Evolutionary conservation across 371 early-diverging fungal species (phyloP).

Genomic region (Batrachochytrium dendrobatidis): DNA sequence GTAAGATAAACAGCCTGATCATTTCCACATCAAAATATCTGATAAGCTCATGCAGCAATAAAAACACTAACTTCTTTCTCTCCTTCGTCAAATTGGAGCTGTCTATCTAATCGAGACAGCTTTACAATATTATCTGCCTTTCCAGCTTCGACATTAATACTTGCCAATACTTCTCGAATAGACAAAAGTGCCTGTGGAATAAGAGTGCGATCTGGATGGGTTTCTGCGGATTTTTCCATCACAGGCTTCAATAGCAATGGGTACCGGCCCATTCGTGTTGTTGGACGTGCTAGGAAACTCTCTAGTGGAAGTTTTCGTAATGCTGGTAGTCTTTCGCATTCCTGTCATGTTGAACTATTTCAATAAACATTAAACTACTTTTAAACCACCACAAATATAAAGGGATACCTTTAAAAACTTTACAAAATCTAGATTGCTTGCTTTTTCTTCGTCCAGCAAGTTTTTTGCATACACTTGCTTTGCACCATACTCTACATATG

Average conservation of each 20-base stretch:
- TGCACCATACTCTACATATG: constrained; percentile 82
- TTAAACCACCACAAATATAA: not conserved
- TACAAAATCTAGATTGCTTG: constrained; percentile 55
- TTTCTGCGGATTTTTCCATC: constrained; percentile 73
- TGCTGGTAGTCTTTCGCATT: constrained; percentile 64
- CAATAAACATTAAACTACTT: not conserved
- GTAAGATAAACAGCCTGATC: not conserved
- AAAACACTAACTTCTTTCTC: constrained; percentile 9
- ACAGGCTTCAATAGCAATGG: constrained; percentile 77
- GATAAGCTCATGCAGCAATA: not conserved
- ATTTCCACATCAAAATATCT: too few species aligned
- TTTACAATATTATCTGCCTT: constrained; percentile 66
- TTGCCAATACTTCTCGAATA: constrained; percentile 59
- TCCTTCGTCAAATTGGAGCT: constrained; percentile 21
- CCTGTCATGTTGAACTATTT: constrained; percentile 27
- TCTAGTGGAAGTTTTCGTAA: constrained; percentile 69
- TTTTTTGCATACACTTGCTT: constrained; percentile 80
- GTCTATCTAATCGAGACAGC: constrained; percentile 30
- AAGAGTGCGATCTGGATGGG: constrained; percentile 67
- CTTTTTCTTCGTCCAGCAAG: constrained; percentile 70
- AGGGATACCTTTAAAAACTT: constrained; percentile 60
- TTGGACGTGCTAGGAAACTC: constrained; percentile 75
- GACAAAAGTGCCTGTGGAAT: constrained; percentile 51
- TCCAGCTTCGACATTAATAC: constrained; percentile 80
- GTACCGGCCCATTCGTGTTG: constrained; percentile 83